These are phyloP conservation scores for Saccharomycopsis crataegensis DNA, from an alignment of 1,139 yeast genomes.

Conservation along the genomic window DNA sequence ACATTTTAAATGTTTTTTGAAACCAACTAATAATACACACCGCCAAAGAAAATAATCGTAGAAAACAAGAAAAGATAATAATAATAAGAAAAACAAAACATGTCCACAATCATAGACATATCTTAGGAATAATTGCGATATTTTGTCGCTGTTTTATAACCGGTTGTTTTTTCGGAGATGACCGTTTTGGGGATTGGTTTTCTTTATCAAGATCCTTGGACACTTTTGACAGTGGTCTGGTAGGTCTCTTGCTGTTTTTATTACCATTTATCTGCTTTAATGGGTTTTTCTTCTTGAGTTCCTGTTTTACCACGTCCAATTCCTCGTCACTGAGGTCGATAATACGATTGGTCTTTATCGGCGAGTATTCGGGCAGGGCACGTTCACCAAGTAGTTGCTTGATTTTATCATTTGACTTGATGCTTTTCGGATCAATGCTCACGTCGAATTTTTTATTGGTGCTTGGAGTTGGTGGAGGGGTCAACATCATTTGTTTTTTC, in stretches of 20 bases:
- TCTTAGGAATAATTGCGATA: too few species aligned
- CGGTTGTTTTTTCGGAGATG: too few species aligned
- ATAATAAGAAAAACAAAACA: too few species aligned
- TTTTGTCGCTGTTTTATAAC: too few species aligned
- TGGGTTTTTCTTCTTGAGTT: background rate
- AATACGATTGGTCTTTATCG: slow-evolving; percentile 8
- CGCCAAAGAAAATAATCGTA: too few species aligned
- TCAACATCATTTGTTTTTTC: slow-evolving; percentile 1
- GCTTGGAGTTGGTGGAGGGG: slow-evolving; percentile 19
- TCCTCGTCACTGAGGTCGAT: background rate
- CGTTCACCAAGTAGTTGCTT: background rate
- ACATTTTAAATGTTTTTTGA: too few species aligned
- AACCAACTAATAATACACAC: too few species aligned
- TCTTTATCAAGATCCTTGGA: background rate
- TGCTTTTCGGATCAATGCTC: background rate
- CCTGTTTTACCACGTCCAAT: background rate
- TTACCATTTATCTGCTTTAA: background rate
- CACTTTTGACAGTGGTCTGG: background rate
- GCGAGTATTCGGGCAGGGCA: slow-evolving; percentile 18
- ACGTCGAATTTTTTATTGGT: background rate
- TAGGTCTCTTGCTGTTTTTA: background rate
- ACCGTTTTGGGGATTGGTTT: too few species aligned
- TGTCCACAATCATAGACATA: too few species aligned
- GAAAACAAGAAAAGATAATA: too few species aligned
- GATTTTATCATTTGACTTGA: background rate